Conservation (phyloP, 768 basidiomycete genomes). For the Mycena alexandri region DNA sequence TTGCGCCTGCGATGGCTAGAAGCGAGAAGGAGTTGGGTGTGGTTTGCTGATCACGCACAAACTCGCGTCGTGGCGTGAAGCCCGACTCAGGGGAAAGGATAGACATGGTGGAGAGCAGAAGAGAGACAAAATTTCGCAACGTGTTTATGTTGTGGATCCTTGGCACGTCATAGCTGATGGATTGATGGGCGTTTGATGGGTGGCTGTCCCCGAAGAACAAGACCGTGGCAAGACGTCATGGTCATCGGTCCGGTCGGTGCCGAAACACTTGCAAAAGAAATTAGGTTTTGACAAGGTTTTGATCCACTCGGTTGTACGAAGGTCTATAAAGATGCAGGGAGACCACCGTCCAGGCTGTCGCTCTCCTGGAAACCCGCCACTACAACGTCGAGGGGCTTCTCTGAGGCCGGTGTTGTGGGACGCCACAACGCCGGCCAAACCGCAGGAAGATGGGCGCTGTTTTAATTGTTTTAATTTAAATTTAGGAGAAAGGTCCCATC, state of each 20-base stretch:
- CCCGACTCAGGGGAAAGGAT: conserved; percentile 55
- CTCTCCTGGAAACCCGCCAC: conserved; percentile 8
- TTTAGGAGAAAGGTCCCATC: not conserved
- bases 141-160: not conserved
- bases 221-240: not conserved
- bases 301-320: too few relatives aligned
- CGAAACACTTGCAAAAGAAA: not conserved
- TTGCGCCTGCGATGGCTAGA: conserved; percentile 75
- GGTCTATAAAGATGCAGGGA: not conserved
- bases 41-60: conserved; percentile 67
- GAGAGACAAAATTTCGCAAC: not conserved
- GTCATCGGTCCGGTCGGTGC: not conserved
- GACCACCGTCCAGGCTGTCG: not conserved
- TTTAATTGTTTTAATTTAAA: not conserved
- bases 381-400: conserved; percentile 21
- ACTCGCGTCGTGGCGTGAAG: conserved; percentile 81
- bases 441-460: conserved; percentile 21
- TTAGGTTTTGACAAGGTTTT: too few relatives aligned
- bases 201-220: not conserved
- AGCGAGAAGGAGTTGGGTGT: conserved; percentile 74
- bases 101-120: conserved; percentile 30
- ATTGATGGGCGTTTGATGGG: not conserved
- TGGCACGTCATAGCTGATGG: not conserved
- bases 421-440: conserved; percentile 27
- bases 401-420: not conserved